Evolutionary conservation across 1,284 basidiomycete species (phyloP), one percentile per base, ranked within the genome.

Genomic region (Fomitopsis palustris): DNA sequence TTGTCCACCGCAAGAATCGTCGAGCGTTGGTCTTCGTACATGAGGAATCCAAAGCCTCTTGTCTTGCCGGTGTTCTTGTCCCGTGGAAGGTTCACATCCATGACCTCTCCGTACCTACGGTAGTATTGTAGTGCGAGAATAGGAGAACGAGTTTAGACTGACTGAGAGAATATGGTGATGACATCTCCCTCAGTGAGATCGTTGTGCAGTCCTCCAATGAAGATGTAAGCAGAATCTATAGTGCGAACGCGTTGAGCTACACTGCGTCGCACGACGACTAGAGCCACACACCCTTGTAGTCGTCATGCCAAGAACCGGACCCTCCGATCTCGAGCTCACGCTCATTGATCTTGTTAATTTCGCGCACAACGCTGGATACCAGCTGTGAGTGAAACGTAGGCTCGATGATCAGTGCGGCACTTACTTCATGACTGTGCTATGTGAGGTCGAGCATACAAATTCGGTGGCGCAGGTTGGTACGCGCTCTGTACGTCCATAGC

Each of bases 1-100:
- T 99, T 99, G 78, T 99, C 97, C 63, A 99, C 96, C 5, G 97
- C 97, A 39, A 99, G 81, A 55, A 98, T 77, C 3, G 97, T 99
- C 58, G 93, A 96, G 51, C 94, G 85, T 75, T 99, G 97, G 76
- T 99, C 95, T 75, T 97, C 93, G 74, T 98, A 99, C 96, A 99
- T 98, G 62, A 99, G 78, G 76, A 98, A 99, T 3, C 87, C 96
- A 71, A 99, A 99, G 0, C 97, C 97, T 67, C 82, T 86, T 3
- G 88, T 81, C 72, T 95, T 95, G 33, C 93, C 92, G 0, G 95
- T 95, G 62, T 89, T 81, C 71, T 95, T 94, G 75, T 96, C 93
- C 52, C 95, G 85, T 21, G 97, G 96, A 71, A 99, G 81, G 72
- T 98, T 95, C 61, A 98, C 81, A 69, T 99, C 95, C 77, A 95